Conservation (phyloP, 495 filamentous ascomycete species). For the Penicillium robsamsonii region DNA sequence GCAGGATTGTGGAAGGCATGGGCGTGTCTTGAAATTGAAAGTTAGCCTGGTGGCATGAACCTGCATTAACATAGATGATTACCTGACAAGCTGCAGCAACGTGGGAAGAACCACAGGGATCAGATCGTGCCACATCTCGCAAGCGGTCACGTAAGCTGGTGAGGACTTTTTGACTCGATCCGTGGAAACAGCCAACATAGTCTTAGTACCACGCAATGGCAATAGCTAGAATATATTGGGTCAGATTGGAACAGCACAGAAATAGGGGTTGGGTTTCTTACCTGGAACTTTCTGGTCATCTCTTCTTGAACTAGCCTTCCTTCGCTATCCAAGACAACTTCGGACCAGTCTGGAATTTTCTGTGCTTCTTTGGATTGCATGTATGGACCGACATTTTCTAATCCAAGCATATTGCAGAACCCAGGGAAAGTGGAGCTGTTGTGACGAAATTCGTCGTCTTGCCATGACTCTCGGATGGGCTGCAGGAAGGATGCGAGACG, state of each 20-base stretch:
- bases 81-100: conserved; percentile 81
- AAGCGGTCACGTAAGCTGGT: conserved; percentile 65
- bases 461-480: conserved; percentile 79
- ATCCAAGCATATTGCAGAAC: conserved; percentile 76
- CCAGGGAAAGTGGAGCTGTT: conserved; percentile 71
- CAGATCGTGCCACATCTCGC: conserved; percentile 75
- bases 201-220: conserved; percentile 83
- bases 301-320: conserved; percentile 74
- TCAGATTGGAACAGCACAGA: conserved; percentile 6
- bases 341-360: conserved; percentile 78
- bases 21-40: conserved; percentile 58
- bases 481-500: conserved; percentile 71
- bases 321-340: conserved; percentile 69
- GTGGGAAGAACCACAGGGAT: conserved; percentile 83
- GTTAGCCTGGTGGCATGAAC: conserved; percentile 7
- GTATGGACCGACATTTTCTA: conserved; percentile 79
- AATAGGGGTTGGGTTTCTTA: conserved; percentile 27
- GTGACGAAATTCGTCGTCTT: conserved; percentile 61
- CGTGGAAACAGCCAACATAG: conserved; percentile 82
- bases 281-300: conserved; percentile 65
- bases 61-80: conserved; percentile 9
- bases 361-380: conserved; percentile 69
- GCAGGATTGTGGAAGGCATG: conserved; percentile 89
- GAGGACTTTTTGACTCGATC: conserved; percentile 77
- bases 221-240: conserved; percentile 49